phyloP scores from a whole-genome alignment of 129 eudicot genomes.

The Flaveria linearis region DNA sequence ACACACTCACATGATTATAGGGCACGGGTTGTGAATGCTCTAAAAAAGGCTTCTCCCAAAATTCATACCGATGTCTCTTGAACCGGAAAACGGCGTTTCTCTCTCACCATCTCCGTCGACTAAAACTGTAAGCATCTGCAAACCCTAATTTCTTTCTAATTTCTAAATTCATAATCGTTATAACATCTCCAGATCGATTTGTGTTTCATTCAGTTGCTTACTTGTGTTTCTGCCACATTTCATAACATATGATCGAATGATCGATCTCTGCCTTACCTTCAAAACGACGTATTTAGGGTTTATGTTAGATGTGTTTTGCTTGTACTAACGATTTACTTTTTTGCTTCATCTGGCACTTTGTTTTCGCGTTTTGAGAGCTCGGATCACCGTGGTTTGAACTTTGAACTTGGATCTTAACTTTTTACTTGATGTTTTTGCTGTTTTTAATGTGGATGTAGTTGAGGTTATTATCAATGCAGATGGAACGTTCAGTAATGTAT shows the following conservation, averaged over 20 bases:
- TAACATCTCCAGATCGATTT: background rate
- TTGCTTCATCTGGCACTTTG: constrained; percentile 6
- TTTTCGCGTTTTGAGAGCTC: constrained; percentile 13
- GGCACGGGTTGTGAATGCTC: too few species aligned
- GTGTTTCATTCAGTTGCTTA: constrained; percentile 9
- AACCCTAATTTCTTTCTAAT: constrained; percentile 35
- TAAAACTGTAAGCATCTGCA: constrained; percentile 41
- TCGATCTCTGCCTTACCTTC: constrained; percentile 16
- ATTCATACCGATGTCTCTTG: constrained; percentile 45
- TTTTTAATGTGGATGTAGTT: constrained; percentile 22
- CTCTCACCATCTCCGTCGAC: constrained; percentile 23
- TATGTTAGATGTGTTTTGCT: constrained; percentile 21
- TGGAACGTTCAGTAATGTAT: constrained; percentile 16
- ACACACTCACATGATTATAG: too few species aligned
- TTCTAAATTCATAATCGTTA: background rate
- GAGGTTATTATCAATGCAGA: constrained; percentile 16
- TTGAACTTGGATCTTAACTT: constrained; percentile 32
- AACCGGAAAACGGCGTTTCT: constrained; percentile 24
- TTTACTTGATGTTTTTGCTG: background rate
- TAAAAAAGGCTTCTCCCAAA: constrained; percentile 16
- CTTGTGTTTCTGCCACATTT: constrained; percentile 19
- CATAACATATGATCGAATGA: constrained; percentile 25
- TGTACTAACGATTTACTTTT: constrained; percentile 21
- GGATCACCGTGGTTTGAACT: constrained; percentile 37
- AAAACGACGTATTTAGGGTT: constrained; percentile 29